Conservation (phyloP, 2,329 filamentous ascomycete genomes). For the Aspergillus carbonarius region DNA sequence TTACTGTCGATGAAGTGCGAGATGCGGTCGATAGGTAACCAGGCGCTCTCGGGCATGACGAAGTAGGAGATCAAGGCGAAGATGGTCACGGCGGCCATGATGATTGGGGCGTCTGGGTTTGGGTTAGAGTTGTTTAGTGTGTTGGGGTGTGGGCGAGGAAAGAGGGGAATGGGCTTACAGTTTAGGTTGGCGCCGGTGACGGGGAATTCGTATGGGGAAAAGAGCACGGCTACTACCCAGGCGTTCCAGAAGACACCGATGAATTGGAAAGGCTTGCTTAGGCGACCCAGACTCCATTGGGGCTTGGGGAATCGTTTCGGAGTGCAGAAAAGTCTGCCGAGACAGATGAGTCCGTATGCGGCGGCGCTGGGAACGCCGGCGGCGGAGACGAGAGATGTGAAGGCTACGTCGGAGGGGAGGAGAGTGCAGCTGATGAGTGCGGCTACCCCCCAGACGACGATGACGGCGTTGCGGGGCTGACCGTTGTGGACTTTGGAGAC, state of each 20-base stretch:
- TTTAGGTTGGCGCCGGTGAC: conserved; percentile 47
- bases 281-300: conserved; percentile 47
- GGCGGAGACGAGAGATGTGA: conserved; percentile 55
- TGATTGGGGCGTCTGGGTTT: conserved; percentile 48
- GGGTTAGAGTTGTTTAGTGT: not conserved
- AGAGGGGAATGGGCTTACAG: conserved; percentile 30
- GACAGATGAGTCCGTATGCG: conserved; percentile 53
- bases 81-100: conserved; percentile 52
- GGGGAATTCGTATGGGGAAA: conserved; percentile 49
- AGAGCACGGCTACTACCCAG: conserved; percentile 51
- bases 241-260: conserved; percentile 52
- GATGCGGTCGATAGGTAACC: conserved; percentile 49
- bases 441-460: conserved; percentile 57
- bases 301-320: conserved; percentile 50
- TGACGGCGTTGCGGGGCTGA: conserved; percentile 60
- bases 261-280: conserved; percentile 50
- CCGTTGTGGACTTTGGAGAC: conserved; percentile 56
- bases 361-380: conserved; percentile 54
- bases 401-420: conserved; percentile 55
- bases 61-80: conserved; percentile 51
- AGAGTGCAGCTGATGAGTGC: conserved; percentile 60
- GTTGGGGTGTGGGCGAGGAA: not conserved
- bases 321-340: conserved; percentile 50
- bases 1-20: conserved; percentile 45
- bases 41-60: conserved; percentile 48